Evolutionary conservation across 2,329 filamentous ascomycete species (phyloP).

Genomic region (Penicillium occitanis): DNA sequence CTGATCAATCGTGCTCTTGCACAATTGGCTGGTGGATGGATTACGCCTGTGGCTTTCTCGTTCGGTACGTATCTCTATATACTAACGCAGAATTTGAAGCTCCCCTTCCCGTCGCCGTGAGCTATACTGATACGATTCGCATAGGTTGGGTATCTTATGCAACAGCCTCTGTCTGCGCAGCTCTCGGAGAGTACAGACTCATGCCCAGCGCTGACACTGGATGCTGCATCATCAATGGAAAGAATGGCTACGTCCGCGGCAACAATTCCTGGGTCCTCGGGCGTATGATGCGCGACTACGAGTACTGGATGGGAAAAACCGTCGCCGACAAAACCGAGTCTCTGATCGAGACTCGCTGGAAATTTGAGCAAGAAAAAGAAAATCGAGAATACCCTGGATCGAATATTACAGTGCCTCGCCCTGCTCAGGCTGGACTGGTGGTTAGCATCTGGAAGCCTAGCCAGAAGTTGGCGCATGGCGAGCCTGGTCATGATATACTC

Average conservation of each 20-base stretch:
- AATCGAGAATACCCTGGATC: slow-evolving; percentile 9
- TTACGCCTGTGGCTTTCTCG: slow-evolving; percentile 40
- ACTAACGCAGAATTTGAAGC: not conserved
- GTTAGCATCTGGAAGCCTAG: slow-evolving; percentile 29
- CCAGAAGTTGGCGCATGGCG: slow-evolving; percentile 9
- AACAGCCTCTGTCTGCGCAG: slow-evolving; percentile 31
- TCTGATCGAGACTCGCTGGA: slow-evolving; percentile 23
- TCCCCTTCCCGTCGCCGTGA: not conserved
- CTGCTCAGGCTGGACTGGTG: slow-evolving; percentile 28
- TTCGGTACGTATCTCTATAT: slow-evolving; percentile 32
- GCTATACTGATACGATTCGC: not conserved
- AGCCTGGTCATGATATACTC: slow-evolving; percentile 26
- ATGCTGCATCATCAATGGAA: slow-evolving; percentile 37
- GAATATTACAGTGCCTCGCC: slow-evolving; percentile 20
- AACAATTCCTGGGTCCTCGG: slow-evolving; percentile 49
- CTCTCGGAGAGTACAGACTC: slow-evolving; percentile 35
- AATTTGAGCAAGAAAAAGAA: slow-evolving; percentile 20
- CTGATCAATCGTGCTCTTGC: slow-evolving; percentile 38
- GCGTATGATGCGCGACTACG: slow-evolving; percentile 45
- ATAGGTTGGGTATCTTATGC: slow-evolving; percentile 40
- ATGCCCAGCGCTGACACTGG: slow-evolving; percentile 38
- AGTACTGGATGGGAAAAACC: slow-evolving; percentile 31
- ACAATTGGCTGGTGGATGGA: slow-evolving; percentile 29
- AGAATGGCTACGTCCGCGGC: slow-evolving; percentile 38
- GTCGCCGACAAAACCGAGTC: slow-evolving; percentile 20